Base-by-base conservation (phyloP, 345 rosid species). In the Salix purpurea region DNA sequence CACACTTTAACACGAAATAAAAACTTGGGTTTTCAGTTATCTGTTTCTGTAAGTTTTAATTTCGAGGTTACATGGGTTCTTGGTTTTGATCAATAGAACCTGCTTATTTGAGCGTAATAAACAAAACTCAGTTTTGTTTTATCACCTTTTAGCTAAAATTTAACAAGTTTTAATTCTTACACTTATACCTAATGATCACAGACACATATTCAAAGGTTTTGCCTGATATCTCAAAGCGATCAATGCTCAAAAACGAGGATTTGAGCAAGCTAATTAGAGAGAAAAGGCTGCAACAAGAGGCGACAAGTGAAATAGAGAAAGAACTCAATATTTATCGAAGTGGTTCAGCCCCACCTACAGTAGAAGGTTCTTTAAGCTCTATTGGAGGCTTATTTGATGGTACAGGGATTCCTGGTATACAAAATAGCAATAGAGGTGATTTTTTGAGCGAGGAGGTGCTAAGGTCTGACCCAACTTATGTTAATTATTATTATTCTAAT, bases 261-360 rank as follows among this genome's bases (percentile, higher is more conserved):
- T 80, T 88, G 71, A 74, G 85, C 67, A 82, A 83, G 77, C 85
- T 90, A 81, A 81, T 86, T 39, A 84, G 88, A 68, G 90, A 89
- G 74, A 87, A 85, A 78, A 83, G 84, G 74, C 74, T 76, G 36
- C 86, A 83, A 66, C 82, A 83, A 67, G 74, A 75, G 65, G 72
- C 87, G 56, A 71, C 75, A 18, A 72, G 81, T 86, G 95, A 91
- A 81, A 85, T 87, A 56, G 97, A 94, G 82, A 77, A 88, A 44
- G 97, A 91, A 67, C 90, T 88, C 74, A 87, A 82, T 74, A 80
- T 91, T 71, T 89, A 82, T 77, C 75, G 98, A 80, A 92, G 97
- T 81, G 98, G 97, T 78, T 94, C 98, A 19, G 97, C 98, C 16
- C 98, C 98, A 0, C 98, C 98, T 18, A 91, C 97, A 2, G 92